These are phyloP conservation scores for Daedaleopsis sinensis DNA, from an alignment of 768 basidiomycete genomes.

Conservation along the genomic window DNA sequence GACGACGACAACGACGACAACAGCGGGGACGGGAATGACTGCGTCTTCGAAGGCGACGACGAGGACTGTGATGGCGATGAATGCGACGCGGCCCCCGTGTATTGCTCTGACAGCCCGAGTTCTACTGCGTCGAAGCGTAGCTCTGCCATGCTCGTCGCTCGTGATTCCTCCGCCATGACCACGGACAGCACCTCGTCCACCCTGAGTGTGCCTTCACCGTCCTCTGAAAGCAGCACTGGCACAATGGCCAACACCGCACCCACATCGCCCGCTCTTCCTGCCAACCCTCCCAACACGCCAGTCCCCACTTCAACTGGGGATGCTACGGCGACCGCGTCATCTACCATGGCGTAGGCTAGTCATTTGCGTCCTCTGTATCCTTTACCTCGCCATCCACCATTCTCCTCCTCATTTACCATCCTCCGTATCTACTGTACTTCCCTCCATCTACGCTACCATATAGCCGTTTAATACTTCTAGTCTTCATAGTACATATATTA, in stretches of 20 bases:
- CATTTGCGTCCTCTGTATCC: neutral
- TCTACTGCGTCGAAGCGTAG: neutral
- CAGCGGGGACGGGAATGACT: neutral
- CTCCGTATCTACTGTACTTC: neutral
- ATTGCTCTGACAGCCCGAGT: neutral
- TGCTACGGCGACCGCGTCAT: neutral
- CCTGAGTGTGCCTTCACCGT: neutral
- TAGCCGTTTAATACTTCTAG: neutral
- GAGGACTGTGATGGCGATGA: neutral
- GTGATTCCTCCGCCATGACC: neutral
- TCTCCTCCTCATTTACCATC: no score
- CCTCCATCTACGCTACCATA: neutral
- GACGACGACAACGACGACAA: no score
- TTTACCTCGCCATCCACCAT: neutral
- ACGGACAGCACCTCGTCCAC: neutral
- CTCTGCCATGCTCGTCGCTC: neutral
- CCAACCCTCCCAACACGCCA: constrained; percentile 27
- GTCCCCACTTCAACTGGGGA: neutral
- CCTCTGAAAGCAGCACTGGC: neutral
- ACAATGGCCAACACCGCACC: neutral
- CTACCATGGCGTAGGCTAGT: neutral
- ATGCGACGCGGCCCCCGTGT: neutral
- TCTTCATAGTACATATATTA: neutral
- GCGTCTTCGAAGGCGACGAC: neutral
- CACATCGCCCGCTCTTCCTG: constrained; percentile 18